Evolutionary conservation across 202 grass and related monocot species (phyloP), one percentile per base, ranked within the genome.

Genomic region (Brachypodium distachyon): DNA sequence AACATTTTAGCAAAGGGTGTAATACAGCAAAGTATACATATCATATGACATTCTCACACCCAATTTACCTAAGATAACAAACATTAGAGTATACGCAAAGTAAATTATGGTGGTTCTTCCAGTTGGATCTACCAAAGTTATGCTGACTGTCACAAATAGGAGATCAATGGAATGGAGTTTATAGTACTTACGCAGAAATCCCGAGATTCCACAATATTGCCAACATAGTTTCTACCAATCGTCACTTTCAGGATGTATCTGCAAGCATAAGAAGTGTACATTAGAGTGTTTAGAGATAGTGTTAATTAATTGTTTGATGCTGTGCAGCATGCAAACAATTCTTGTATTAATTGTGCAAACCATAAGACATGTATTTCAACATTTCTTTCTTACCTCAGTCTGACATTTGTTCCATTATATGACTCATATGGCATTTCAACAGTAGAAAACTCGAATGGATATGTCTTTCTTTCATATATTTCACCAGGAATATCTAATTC

Each of bases 401-500:
- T 90, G 54, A 92, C 95, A 92, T 94, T 94, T 11, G 87, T 86
- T 26, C 95, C 95, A 39, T 78, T 90, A 48, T 94, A 98, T 51
- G 95, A 90, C 76, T 94, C 95, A 38, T 98, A 98, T 40, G 89
- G 95, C 95, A 98, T 98, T 82, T 98, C 95, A 84, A 94, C 89
- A 53, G 87, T 83, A 76, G 91, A 81, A 73, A 98, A 94, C 73
- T 98, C 95, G 80, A 98, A 94, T 61, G 95, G 89, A 42, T 86
- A 98, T 53, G 82, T 83, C 73, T 92, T 97, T 65, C 87, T 86
- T 88, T 97, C 95, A 86, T 92, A 97, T 25, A 97, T 90, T 72
- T 97, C 91, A 57, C 95, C 91, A 74, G 89, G 87, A 76, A 97
- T 53, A 44, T 97, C 95, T 85, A 94, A 90, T 51, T 94, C 91